Conservation (phyloP, 1,284 basidiomycete genomes). For the Cutaneotrichosporon spelunceum region DNA sequence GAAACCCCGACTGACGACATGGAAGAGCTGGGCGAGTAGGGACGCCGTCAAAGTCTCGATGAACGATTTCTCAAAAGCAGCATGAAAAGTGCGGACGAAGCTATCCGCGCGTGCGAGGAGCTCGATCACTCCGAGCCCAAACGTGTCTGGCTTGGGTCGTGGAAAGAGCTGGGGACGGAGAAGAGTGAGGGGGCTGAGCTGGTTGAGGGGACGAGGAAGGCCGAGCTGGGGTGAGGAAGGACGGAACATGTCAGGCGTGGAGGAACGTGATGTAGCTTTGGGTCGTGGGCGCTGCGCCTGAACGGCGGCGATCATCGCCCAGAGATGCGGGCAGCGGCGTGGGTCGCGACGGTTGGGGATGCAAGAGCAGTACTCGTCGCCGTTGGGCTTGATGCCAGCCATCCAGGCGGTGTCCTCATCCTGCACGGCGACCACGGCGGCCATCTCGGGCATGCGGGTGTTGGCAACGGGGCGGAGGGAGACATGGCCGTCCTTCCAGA, state of each 20-base stretch:
- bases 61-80: neutral
- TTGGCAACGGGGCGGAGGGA: neutral
- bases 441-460: slow-evolving; percentile 7
- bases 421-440: neutral
- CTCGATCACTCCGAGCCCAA: neutral
- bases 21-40: neutral
- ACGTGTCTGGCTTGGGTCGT: neutral
- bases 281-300: slow-evolving; percentile 1
- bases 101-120: neutral
- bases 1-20: neutral
- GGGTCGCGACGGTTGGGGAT: neutral
- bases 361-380: slow-evolving; percentile 10
- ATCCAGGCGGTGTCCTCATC: neutral
- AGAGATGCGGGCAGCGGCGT: slow-evolving; percentile 8
- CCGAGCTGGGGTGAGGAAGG: neutral
- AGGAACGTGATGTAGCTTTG: neutral
- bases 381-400: slow-evolving; percentile 4
- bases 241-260: neutral
- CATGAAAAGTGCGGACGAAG: neutral
- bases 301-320: slow-evolving; percentile 2
- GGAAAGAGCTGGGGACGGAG: neutral
- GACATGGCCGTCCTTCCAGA: neutral
- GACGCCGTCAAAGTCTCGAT: slow-evolving; percentile 7
- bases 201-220: neutral
- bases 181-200: neutral